Percentiles rank a stretch among this genome's conserved stretches.
phyloP scores from a whole-genome alignment of 352 stramenopile genomes.

The Phytophthora podocarpi region DNA sequence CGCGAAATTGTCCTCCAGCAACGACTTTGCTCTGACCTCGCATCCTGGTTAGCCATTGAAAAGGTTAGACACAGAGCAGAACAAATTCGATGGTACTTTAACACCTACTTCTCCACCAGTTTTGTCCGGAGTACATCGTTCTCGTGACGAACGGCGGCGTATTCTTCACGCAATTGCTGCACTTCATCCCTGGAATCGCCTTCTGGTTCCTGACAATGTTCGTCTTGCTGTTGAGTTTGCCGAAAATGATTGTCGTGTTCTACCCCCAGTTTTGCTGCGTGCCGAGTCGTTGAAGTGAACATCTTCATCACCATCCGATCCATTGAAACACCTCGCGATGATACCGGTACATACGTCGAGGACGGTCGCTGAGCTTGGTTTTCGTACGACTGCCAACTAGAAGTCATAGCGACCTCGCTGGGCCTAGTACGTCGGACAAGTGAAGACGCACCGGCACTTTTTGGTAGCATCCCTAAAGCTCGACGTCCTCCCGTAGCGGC shows the following conservation, averaged over 20 bases:
- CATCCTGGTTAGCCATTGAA: slow-evolving; percentile 32
- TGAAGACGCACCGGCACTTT: slow-evolving; percentile 35
- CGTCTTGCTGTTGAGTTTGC: slow-evolving; percentile 10
- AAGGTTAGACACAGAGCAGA: neutral
- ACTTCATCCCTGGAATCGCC: slow-evolving; percentile 15
- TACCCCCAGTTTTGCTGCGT: neutral
- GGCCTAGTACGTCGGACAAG: slow-evolving; percentile 3
- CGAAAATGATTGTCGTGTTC: neutral
- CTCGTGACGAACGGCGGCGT: slow-evolving; percentile 32
- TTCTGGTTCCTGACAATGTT: neutral
- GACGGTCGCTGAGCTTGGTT: slow-evolving; percentile 14
- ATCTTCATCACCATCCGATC: slow-evolving; percentile 8
- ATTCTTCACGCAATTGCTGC: slow-evolving; percentile 27
- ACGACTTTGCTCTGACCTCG: slow-evolving; percentile 44
- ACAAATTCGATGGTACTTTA: neutral
- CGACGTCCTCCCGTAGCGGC: slow-evolving; percentile 1
- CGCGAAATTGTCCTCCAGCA: slow-evolving; percentile 44
- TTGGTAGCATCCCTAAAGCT: slow-evolving; percentile 12
- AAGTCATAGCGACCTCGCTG: neutral
- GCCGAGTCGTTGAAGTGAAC: slow-evolving; percentile 4
- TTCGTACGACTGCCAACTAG: slow-evolving; percentile 2
- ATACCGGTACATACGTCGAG: slow-evolving; percentile 12
- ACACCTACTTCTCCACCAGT: slow-evolving; percentile 42
- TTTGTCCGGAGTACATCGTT: slow-evolving; percentile 35
- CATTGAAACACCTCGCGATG: neutral